Conservation (phyloP, 169 alveolate genomes). For the Eimeria maxima region DNA sequence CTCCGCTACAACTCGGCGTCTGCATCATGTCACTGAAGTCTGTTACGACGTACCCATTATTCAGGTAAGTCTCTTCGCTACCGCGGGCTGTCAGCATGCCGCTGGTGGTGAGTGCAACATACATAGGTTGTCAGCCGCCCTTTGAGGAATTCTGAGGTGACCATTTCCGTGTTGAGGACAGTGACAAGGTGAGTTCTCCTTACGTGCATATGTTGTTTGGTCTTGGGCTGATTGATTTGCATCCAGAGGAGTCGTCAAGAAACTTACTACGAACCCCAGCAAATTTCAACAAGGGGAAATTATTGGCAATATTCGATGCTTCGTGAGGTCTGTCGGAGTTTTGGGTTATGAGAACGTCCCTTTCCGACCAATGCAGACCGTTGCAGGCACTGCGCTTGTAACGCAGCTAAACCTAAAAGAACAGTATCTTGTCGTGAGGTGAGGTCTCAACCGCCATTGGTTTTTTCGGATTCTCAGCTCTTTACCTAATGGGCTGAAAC, state of each 20-base stretch:
- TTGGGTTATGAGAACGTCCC: slow-evolving; percentile 83
- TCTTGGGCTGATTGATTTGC: background rate
- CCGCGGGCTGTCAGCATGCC: background rate
- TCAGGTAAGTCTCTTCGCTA: slow-evolving; percentile 26
- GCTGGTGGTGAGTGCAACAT: background rate
- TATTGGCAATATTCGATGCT: slow-evolving; percentile 87
- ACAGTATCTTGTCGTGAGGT: slow-evolving; percentile 86
- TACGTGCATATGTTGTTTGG: background rate
- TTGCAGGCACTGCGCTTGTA: slow-evolving; percentile 86
- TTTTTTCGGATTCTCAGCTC: background rate
- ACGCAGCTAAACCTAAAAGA: slow-evolving; percentile 86
- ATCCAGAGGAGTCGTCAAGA: slow-evolving; percentile 83
- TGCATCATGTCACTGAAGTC: slow-evolving; percentile 86
- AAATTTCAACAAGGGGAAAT: slow-evolving; percentile 86
- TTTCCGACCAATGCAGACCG: slow-evolving; percentile 84
- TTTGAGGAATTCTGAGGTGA: background rate
- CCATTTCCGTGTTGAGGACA: background rate
- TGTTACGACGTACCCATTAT: slow-evolving; percentile 86
- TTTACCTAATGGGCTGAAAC: too few relatives aligned
- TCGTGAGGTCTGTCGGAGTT: slow-evolving; percentile 85
- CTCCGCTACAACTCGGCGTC: slow-evolving; percentile 84
- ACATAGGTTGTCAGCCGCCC: background rate
- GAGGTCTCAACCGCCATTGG: background rate
- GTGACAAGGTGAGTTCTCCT: background rate
- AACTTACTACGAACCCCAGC: slow-evolving; percentile 84